Conservation (phyloP, 768 basidiomycete genomes). For the Russula sp. region DNA sequence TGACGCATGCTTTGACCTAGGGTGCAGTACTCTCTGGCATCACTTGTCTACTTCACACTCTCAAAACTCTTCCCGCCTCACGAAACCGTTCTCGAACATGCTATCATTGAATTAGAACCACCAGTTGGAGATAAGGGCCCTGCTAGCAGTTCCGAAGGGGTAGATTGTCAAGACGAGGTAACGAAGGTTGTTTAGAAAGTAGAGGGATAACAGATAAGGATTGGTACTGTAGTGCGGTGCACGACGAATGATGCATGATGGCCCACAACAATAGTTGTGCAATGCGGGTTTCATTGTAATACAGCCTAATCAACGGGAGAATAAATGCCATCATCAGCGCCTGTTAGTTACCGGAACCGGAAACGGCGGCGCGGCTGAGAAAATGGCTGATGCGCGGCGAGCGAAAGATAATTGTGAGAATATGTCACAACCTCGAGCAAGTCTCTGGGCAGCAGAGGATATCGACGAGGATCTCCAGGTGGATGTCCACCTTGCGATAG, state of each 20-base stretch:
- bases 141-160: not conserved
- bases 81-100: slow-evolving; percentile 28
- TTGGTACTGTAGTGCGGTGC: no score
- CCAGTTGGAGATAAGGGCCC: not conserved
- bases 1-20: not conserved
- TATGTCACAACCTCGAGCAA: slow-evolving; percentile 64
- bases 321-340: slow-evolving; percentile 36
- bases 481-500: slow-evolving; percentile 65
- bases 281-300: no score
- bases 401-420: not conserved
- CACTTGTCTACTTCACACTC: slow-evolving; percentile 21
- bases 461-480: slow-evolving; percentile 72
- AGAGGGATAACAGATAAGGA: not conserved
- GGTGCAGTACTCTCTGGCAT: slow-evolving; percentile 26
- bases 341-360: slow-evolving; percentile 59
- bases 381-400: not conserved
- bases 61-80: slow-evolving; percentile 25
- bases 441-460: slow-evolving; percentile 78
- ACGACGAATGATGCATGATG: no score
- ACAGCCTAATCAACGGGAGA: no score
- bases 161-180: not conserved
- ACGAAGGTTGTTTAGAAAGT: not conserved
- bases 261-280: no score
- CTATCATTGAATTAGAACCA: slow-evolving; percentile 16
- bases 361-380: slow-evolving; percentile 12